Evolutionary conservation across 2,329 filamentous ascomycete genomes (phyloP).

Genomic region (Ascochyta clinopodiicola): DNA sequence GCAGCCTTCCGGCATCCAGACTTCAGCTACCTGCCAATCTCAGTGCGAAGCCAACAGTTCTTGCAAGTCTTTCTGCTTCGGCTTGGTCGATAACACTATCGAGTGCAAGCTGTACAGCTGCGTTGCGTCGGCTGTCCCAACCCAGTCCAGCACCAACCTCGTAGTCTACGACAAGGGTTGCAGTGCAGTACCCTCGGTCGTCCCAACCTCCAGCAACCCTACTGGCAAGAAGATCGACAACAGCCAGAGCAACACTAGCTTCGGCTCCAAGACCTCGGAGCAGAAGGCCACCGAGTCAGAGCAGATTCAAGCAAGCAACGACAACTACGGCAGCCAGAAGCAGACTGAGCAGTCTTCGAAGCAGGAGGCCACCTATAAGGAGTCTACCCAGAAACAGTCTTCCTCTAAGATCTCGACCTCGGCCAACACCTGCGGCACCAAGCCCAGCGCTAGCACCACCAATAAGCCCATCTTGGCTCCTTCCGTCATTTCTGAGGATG

Average conservation of each 20-base stretch:
- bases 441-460: no score
- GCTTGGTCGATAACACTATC: slow-evolving; percentile 23
- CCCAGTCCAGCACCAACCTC: slow-evolving; percentile 18
- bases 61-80: slow-evolving; percentile 25
- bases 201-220: slow-evolving; percentile 21
- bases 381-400: no score
- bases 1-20: slow-evolving; percentile 15
- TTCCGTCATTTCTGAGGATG: no score
- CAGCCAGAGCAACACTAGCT: not conserved
- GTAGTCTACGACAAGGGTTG: slow-evolving; percentile 25
- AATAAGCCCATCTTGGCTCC: no score
- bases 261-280: not conserved
- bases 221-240: slow-evolving; percentile 17
- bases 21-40: slow-evolving; percentile 14
- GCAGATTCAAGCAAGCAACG: no score
- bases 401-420: no score
- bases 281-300: not conserved
- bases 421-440: no score
- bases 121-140: slow-evolving; percentile 14
- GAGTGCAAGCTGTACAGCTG: slow-evolving; percentile 23
- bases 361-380: no score
- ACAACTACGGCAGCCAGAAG: no score
- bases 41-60: slow-evolving; percentile 16
- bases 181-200: slow-evolving; percentile 15
- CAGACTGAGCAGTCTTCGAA: no score